These are phyloP conservation scores for Xylaria bambusicola DNA, from an alignment of 495 filamentous ascomycete genomes.

Conservation along the genomic window DNA sequence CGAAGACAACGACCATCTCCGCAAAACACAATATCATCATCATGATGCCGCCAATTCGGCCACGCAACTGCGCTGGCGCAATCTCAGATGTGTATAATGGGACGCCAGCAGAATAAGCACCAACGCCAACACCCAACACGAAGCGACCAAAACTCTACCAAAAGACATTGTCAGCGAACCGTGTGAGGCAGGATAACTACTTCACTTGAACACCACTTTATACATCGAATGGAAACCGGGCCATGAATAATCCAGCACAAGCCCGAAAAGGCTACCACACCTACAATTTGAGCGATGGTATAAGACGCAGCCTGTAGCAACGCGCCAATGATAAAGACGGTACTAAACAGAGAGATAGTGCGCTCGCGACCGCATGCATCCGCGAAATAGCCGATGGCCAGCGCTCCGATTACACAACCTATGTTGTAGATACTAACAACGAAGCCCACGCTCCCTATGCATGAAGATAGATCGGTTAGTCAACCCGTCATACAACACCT, in stretches of 20 bases:
- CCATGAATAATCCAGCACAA: no score
- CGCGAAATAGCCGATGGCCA: slow-evolving; percentile 40
- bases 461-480: background rate
- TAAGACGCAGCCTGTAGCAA: slow-evolving; percentile 27
- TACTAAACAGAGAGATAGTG: slow-evolving; percentile 38
- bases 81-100: slow-evolving; percentile 57
- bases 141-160: slow-evolving; percentile 26
- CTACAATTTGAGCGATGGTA: slow-evolving; percentile 30
- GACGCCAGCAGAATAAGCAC: slow-evolving; percentile 49
- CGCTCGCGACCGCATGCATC: slow-evolving; percentile 44
- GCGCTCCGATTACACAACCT: slow-evolving; percentile 41
- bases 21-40: slow-evolving; percentile 46
- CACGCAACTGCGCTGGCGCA: slow-evolving; percentile 49
- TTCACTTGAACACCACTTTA: background rate
- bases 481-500: background rate
- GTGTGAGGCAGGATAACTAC: background rate
- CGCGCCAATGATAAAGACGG: slow-evolving; percentile 39
- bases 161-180: slow-evolving; percentile 1
- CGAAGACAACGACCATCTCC: slow-evolving; percentile 47
- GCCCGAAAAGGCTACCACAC: no score
- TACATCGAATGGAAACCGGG: background rate
- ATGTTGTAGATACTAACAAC: slow-evolving; percentile 36
- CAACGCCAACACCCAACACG: slow-evolving; percentile 47
- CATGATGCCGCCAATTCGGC: slow-evolving; percentile 48
- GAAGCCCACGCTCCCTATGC: slow-evolving; percentile 28